Conservation (phyloP, 228 moss, liverwort and hornwort species). For the Sphagnum magellanicum region DNA sequence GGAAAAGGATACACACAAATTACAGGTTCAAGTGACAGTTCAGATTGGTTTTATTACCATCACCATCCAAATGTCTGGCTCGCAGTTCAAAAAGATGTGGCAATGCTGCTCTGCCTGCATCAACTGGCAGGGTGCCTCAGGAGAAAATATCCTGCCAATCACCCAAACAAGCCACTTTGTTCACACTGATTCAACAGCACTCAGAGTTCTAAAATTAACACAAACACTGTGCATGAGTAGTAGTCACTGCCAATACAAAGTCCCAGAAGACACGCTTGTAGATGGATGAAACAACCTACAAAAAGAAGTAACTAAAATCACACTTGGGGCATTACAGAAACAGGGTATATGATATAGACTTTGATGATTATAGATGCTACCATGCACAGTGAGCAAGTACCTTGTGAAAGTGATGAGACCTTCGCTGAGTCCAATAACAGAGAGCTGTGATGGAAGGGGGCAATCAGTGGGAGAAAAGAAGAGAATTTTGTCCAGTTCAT, state of each 20-base stretch:
- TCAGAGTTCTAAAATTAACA: too few species aligned
- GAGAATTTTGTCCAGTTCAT: constrained; percentile 86
- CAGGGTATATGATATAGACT: too few species aligned
- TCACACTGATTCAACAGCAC: too few species aligned
- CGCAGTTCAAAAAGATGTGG: constrained; percentile 72
- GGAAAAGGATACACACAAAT: too few species aligned
- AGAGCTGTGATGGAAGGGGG: constrained; percentile 67
- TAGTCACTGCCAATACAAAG: too few species aligned
- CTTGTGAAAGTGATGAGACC: constrained; percentile 86
- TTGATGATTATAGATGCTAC: too few species aligned
- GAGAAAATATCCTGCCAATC: constrained; percentile 77
- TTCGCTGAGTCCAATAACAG: constrained; percentile 80
- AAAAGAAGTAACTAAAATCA: background rate
- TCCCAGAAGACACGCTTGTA: background rate
- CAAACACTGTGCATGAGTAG: too few species aligned
- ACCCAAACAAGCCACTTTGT: constrained; percentile 9
- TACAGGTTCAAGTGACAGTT: too few species aligned
- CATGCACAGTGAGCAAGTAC: constrained; percentile 12
- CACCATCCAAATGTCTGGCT: constrained; percentile 89
- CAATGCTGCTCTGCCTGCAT: constrained; percentile 83
- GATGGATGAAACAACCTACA: background rate
- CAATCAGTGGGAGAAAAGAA: constrained; percentile 68
- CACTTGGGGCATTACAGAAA: background rate
- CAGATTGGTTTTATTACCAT: constrained; percentile 40
- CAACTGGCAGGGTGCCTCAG: constrained; percentile 68